These are phyloP conservation scores for Pelargonium australe DNA, from an alignment of 441 rosid genomes.

Conservation along the genomic window DNA sequence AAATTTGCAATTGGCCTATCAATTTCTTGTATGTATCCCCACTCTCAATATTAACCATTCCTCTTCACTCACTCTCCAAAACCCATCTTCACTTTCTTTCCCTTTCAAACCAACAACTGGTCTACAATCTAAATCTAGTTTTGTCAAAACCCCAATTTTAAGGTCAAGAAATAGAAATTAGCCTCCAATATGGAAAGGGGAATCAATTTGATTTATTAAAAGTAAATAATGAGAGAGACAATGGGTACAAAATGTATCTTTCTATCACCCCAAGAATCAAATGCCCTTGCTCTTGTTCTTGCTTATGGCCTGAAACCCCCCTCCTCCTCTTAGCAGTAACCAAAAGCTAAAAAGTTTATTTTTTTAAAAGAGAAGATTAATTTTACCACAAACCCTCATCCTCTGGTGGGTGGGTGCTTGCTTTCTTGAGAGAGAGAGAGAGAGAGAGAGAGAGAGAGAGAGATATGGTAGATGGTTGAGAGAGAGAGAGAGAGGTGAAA, in stretches of 20 bases:
- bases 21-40: background rate
- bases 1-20: background rate
- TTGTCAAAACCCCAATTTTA: background rate
- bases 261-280: background rate
- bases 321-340: background rate
- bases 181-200: background rate
- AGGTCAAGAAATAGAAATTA: background rate
- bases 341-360: background rate
- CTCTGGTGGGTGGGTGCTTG: background rate
- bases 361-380: background rate
- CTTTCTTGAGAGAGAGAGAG: too few relatives aligned
- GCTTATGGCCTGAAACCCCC: background rate
- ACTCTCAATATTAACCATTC: background rate
- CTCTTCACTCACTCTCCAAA: background rate
- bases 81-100: background rate
- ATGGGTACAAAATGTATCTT: background rate
- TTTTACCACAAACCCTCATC: background rate
- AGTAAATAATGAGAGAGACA: background rate
- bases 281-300: background rate
- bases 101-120: background rate
- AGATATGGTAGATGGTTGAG: background rate
- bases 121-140: background rate
- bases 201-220: background rate
- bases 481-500: constrained; percentile 8
- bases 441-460: background rate